Conservation (phyloP, 2,329 filamentous ascomycete species). For the Colletotrichum limetticola region DNA sequence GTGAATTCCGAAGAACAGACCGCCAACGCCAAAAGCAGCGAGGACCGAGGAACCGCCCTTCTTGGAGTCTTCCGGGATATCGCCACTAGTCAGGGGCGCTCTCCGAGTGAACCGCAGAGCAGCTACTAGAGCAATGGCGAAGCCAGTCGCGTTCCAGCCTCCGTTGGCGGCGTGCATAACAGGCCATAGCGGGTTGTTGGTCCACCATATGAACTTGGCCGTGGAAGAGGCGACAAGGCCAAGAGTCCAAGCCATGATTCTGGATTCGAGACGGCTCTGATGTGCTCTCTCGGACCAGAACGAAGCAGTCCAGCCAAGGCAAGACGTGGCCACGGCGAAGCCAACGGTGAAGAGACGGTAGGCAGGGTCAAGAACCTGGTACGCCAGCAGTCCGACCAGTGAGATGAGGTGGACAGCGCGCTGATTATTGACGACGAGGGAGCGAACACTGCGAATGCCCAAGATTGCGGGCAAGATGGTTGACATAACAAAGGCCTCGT, state of each 20-base stretch:
- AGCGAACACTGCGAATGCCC: conserved; percentile 74
- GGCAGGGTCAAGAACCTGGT: conserved; percentile 77
- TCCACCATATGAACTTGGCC: conserved; percentile 91
- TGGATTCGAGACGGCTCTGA: conserved; percentile 80
- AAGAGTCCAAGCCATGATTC: conserved; percentile 81
- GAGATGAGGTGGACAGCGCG: conserved; percentile 80
- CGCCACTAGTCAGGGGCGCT: conserved; percentile 59
- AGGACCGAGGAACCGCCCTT: conserved; percentile 75
- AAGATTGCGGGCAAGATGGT: conserved; percentile 86
- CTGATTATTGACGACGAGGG: conserved; percentile 74
- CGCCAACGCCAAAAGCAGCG: conserved; percentile 81
- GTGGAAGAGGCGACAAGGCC: conserved; percentile 88
- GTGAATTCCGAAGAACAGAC: conserved; percentile 89
- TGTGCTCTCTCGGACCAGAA: conserved; percentile 83
- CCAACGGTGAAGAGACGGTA: conserved; percentile 83
- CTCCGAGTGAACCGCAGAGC: conserved; percentile 79
- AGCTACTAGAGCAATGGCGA: conserved; percentile 80
- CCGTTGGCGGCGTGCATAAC: conserved; percentile 91
- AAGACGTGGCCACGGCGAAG: conserved; percentile 83
- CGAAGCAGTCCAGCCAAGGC: conserved; percentile 85
- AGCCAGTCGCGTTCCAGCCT: conserved; percentile 88
- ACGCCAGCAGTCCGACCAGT: conserved; percentile 82
- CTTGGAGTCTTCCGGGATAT: conserved; percentile 42
- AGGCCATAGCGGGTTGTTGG: conserved; percentile 97
- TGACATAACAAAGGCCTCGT: conserved; percentile 88